These are phyloP conservation scores for Akanthomyces dipterigenus DNA, from an alignment of 2,329 filamentous ascomycete genomes.

Conservation along the genomic window DNA sequence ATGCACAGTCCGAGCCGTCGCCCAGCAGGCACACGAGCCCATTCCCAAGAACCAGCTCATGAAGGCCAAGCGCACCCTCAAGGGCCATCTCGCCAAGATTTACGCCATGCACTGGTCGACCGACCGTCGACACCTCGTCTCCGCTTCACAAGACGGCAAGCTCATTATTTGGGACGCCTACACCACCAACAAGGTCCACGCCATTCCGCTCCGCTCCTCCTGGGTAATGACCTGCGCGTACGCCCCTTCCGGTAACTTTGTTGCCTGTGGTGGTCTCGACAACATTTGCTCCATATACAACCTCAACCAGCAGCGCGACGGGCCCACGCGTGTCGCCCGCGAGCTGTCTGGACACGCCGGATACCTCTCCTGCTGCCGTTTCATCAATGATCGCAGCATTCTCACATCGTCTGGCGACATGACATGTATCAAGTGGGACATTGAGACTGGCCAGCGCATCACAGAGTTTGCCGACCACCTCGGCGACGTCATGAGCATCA, in stretches of 20 bases:
- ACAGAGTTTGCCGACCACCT: constrained; percentile 98
- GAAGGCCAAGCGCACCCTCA: constrained; percentile 94
- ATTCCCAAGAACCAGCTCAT: constrained; percentile 87
- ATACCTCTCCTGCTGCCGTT: constrained; percentile 96
- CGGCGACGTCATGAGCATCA: constrained; percentile 99
- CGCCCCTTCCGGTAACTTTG: constrained; percentile 95
- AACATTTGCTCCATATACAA: constrained; percentile 99
- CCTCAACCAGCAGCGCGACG: constrained; percentile 86
- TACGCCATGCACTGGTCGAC: constrained; percentile 99
- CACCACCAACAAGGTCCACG: constrained; percentile 98
- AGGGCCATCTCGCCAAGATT: constrained; percentile 97
- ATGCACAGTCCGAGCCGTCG: constrained; percentile 74
- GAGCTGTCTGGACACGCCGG: constrained; percentile 96
- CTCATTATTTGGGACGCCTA: constrained; percentile 99
- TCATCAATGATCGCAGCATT: constrained; percentile 97
- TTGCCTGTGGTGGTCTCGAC: constrained; percentile 95
- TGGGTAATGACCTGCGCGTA: constrained; percentile 99
- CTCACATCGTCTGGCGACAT: constrained; percentile 98
- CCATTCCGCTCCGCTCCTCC: constrained; percentile 91
- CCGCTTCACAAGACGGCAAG: constrained; percentile 97
- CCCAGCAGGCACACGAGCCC: constrained; percentile 84
- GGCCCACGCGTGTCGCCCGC: constrained; percentile 90
- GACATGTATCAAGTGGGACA: constrained; percentile 99
- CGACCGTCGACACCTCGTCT: constrained; percentile 92
- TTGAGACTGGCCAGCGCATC: constrained; percentile 93